A percentile compares a stretch with the other conserved stretches of the same genome.
These are phyloP conservation scores for Boletellus emodensis DNA, from an alignment of 768 basidiomycete genomes.

Conservation along the genomic window DNA sequence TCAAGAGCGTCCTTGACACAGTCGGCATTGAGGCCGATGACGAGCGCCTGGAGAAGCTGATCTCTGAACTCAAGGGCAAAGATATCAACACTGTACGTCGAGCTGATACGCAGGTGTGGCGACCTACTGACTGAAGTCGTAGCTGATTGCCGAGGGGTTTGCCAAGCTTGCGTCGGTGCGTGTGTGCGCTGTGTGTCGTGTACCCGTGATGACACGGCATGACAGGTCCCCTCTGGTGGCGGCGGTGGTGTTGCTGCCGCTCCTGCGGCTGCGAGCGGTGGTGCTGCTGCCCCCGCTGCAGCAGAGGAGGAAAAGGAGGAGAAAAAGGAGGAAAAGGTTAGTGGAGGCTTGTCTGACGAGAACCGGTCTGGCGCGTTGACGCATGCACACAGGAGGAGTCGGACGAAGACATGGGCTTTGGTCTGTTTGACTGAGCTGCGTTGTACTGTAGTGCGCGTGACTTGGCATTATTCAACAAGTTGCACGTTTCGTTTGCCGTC, in stretches of 20 bases:
- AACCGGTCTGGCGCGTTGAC: not conserved
- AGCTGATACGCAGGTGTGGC: not conserved
- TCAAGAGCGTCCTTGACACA: constrained; percentile 80
- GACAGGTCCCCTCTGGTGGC: constrained; percentile 88
- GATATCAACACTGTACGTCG: constrained; percentile 71
- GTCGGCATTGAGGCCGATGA: constrained; percentile 91
- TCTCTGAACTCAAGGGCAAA: constrained; percentile 90
- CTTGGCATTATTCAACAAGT: not conserved
- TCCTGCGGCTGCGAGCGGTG: constrained; percentile 45
- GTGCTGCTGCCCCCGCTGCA: constrained; percentile 45
- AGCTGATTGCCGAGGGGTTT: constrained; percentile 92
- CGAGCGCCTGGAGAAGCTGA: constrained; percentile 71
- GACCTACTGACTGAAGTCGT: constrained; percentile 1
- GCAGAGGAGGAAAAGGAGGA: constrained; percentile 79
- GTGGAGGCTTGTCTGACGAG: constrained; percentile 17
- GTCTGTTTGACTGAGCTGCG: constrained; percentile 82
- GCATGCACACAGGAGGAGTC: constrained; percentile 67
- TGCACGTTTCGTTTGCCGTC: constrained; percentile 17
- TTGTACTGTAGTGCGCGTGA: constrained; percentile 1
- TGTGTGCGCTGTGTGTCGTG: constrained; percentile 10
- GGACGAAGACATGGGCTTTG: constrained; percentile 99
- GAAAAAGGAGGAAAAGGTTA: constrained; percentile 85
- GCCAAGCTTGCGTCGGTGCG: constrained; percentile 91
- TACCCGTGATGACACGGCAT: constrained; percentile 4
- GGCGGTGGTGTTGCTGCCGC: constrained; percentile 57